Evolutionary conservation across 2,329 filamentous ascomycete species (phyloP).

Genomic region (Diaporthe nobilis): DNA sequence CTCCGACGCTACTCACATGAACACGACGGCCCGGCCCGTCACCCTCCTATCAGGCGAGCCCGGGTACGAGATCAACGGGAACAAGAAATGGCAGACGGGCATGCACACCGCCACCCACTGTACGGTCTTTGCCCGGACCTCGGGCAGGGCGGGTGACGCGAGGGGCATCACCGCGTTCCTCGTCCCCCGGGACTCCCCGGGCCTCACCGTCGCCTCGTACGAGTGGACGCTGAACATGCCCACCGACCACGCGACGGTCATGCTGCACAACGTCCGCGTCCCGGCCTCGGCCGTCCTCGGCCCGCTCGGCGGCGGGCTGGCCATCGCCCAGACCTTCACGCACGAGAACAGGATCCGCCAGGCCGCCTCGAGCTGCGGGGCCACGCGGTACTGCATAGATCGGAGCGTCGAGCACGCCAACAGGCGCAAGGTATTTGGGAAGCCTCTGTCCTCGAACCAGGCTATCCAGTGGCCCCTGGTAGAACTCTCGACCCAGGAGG

Average conservation of each 20-base stretch:
- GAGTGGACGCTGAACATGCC: not conserved
- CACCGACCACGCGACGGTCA: not conserved
- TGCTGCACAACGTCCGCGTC: not conserved
- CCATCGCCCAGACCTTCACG: not conserved
- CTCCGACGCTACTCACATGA: not conserved
- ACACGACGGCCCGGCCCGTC: not conserved
- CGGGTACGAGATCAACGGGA: not conserved
- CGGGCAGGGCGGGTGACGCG: not conserved
- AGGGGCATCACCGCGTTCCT: not conserved
- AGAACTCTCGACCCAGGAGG: not conserved
- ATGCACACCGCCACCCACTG: not conserved
- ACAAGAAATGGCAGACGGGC: not conserved
- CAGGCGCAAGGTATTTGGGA: not conserved
- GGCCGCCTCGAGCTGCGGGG: not conserved
- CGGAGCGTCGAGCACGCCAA: not conserved
- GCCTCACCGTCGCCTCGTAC: not conserved
- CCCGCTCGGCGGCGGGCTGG: not conserved
- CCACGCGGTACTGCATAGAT: not conserved
- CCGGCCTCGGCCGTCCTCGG: not conserved
- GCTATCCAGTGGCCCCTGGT: not conserved
- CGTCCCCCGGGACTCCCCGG: not conserved
- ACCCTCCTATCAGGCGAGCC: not conserved
- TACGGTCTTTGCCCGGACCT: not conserved
- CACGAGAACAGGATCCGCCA: not conserved
- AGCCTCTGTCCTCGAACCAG: not conserved